These are phyloP conservation scores for Castanospermum australe DNA, from an alignment of 306 rosid species.

Conservation along the genomic window DNA sequence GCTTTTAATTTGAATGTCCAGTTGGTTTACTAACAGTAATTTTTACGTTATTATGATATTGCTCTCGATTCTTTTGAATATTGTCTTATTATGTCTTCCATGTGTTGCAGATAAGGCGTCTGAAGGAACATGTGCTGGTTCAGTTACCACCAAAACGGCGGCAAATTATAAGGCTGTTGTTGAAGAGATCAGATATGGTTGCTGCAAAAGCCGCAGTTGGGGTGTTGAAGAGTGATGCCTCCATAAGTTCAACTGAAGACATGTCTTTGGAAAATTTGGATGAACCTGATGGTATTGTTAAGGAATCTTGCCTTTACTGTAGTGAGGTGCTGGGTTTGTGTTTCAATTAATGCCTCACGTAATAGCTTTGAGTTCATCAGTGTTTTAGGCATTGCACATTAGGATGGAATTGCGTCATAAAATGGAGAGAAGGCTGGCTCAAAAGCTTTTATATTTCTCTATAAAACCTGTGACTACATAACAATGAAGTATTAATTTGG, in stretches of 20 bases:
- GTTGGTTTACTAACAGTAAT: background rate
- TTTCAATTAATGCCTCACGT: background rate
- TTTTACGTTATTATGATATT: slow-evolving; percentile 12
- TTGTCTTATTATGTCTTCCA: slow-evolving; percentile 25
- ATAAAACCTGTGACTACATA: background rate
- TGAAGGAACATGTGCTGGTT: slow-evolving; percentile 83
- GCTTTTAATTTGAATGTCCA: background rate
- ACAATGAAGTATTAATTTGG: background rate
- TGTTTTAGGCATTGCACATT: slow-evolving; percentile 13
- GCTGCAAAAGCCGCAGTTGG: slow-evolving; percentile 77
- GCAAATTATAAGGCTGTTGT: slow-evolving; percentile 68
- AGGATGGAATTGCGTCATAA: slow-evolving; percentile 3
- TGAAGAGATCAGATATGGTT: slow-evolving; percentile 75
- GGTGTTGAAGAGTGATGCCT: slow-evolving; percentile 28
- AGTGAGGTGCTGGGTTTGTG: slow-evolving; percentile 12
- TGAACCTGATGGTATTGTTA: slow-evolving; percentile 58
- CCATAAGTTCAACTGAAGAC: slow-evolving; percentile 44
- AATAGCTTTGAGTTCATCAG: slow-evolving; percentile 21
- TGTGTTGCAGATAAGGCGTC: slow-evolving; percentile 78
- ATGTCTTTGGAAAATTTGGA: slow-evolving; percentile 39
- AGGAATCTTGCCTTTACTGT: background rate
- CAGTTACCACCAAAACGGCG: slow-evolving; percentile 95
- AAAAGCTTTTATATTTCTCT: slow-evolving; percentile 8
- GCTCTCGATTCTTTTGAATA: background rate
- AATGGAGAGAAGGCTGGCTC: background rate